Percentiles rank a stretch among this genome's conserved stretches.
Evolutionary conservation across 2,329 filamentous ascomycete genomes (phyloP).

Genomic region (Colletotrichum cordylinicola): DNA sequence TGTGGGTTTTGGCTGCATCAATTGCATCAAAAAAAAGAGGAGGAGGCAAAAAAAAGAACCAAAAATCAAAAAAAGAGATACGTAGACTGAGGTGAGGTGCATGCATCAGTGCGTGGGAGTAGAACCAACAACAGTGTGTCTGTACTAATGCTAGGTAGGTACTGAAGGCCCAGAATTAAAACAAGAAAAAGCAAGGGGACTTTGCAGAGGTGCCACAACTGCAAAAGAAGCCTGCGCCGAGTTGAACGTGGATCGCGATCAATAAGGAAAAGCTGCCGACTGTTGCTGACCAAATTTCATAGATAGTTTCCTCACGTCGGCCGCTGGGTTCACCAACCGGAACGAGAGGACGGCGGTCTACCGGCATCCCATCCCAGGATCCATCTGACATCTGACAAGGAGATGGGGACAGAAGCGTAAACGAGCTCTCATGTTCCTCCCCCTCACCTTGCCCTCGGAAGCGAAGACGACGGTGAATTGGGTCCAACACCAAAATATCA

Average conservation of each 20-base stretch:
- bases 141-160: background rate
- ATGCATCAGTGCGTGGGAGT: background rate
- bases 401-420: background rate
- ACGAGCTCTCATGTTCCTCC: background rate
- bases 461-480: background rate
- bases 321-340: background rate
- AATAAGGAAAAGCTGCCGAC: background rate
- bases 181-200: background rate
- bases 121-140: background rate
- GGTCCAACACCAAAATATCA: constrained; percentile 1
- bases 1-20: constrained; percentile 5
- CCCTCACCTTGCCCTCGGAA: background rate
- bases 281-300: background rate
- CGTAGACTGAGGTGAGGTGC: background rate
- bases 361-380: background rate
- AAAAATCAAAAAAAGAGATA: background rate
- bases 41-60: background rate
- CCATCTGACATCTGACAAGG: constrained; percentile 10
- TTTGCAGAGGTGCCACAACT: background rate
- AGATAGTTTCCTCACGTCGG: background rate
- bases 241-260: background rate
- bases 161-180: background rate
- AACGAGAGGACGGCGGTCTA: background rate
- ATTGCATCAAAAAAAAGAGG: constrained; percentile 7
- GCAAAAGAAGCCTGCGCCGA: background rate